These are phyloP conservation scores for Geotrichum cucujoidarum DNA, from an alignment of 1,139 yeast genomes.

Conservation along the genomic window DNA sequence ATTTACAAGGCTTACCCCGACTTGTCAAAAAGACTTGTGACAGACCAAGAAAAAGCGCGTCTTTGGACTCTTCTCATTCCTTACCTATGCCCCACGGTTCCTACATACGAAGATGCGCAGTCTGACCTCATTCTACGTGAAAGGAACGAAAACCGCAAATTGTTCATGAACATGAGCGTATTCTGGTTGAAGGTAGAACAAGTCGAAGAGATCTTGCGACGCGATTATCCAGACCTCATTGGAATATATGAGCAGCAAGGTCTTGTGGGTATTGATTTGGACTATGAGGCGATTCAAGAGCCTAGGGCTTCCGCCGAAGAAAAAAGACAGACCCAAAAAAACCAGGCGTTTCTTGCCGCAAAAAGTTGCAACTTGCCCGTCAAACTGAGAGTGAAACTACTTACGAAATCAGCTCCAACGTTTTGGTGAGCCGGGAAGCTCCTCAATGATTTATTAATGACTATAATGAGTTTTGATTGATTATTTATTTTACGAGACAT, in stretches of 20 bases:
- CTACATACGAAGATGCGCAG: constrained; percentile 28
- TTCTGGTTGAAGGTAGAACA: constrained; percentile 42
- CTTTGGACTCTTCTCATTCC: constrained; percentile 54
- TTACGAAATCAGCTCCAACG: constrained; percentile 8
- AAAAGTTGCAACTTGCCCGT: constrained; percentile 13
- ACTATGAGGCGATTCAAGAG: constrained; percentile 21
- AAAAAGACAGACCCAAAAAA: too few species aligned
- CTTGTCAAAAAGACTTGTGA: constrained; percentile 32
- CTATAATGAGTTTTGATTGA: too few species aligned
- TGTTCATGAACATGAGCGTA: constrained; percentile 46
- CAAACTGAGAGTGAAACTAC: constrained; percentile 15
- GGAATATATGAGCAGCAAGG: constrained; percentile 22
- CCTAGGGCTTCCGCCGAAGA: too few species aligned
- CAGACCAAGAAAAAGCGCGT: constrained; percentile 42
- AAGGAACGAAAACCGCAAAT: constrained; percentile 42
- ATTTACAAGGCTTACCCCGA: constrained; percentile 34
- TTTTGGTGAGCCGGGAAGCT: constrained; percentile 4
- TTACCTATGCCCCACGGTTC: constrained; percentile 43
- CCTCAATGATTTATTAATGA: too few species aligned
- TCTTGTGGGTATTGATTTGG: constrained; percentile 27
- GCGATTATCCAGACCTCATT: constrained; percentile 18
- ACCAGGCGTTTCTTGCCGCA: too few species aligned
- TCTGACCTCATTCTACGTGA: constrained; percentile 31
- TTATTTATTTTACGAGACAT: too few species aligned
- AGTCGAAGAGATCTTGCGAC: constrained; percentile 16